These are phyloP conservation scores for Poa pratensis DNA, from an alignment of 176 grass and related monocot genomes.

Conservation along the genomic window DNA sequence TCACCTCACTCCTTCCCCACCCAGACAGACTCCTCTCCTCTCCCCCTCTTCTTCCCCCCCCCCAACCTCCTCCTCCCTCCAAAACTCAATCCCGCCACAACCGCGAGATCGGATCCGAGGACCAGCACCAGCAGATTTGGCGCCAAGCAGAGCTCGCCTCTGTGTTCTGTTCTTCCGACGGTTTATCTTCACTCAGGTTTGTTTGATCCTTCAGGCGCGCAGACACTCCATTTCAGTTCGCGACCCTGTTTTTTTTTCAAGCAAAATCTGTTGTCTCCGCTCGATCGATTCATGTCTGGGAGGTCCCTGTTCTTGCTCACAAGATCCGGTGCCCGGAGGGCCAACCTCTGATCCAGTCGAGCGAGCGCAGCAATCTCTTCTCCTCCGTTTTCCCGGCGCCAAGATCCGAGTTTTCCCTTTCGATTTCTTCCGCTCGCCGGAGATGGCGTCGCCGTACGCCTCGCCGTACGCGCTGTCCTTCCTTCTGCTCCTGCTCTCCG, in stretches of 20 bases:
- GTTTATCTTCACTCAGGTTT: neutral
- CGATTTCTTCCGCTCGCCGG: neutral
- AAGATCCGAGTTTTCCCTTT: slow-evolving; percentile 20
- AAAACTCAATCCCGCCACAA: slow-evolving; percentile 15
- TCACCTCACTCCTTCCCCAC: neutral
- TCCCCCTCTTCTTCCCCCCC: neutral
- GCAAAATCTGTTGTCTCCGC: neutral
- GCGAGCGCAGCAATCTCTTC: no score
- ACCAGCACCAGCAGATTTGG: neutral
- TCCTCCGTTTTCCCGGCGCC: neutral
- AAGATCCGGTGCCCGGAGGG: neutral
- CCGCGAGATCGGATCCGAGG: slow-evolving; percentile 33
- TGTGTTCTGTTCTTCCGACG: neutral
- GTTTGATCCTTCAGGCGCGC: neutral
- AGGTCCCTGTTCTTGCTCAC: neutral
- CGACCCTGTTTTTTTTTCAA: neutral
- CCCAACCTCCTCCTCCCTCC: slow-evolving; percentile 37
- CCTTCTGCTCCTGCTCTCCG: slow-evolving; percentile 63
- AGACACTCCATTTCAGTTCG: neutral
- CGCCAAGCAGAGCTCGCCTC: neutral
- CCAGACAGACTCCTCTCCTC: neutral
- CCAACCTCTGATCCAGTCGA: neutral
- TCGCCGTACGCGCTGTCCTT: slow-evolving; percentile 78
- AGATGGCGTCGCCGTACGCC: slow-evolving; percentile 52
- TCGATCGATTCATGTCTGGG: slow-evolving; percentile 32